These are phyloP conservation scores for Podila epigama DNA, from an alignment of 192 early-diverging fungal species.

Conservation along the genomic window DNA sequence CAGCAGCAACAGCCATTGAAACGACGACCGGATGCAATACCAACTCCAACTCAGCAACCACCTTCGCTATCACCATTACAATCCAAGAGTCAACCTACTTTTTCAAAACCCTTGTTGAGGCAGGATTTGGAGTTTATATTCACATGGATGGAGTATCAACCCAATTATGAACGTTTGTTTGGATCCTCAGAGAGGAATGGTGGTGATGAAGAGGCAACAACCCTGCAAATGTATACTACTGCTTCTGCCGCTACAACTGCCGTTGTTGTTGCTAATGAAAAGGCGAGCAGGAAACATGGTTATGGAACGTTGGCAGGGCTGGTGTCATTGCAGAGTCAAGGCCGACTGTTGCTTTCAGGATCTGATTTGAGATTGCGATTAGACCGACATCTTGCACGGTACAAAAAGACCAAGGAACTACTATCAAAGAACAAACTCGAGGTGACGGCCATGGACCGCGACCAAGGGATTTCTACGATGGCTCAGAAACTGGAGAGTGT, in stretches of 20 bases:
- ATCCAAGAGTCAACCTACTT: no score
- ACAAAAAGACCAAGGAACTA: neutral
- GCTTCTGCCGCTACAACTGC: neutral
- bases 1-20: no score
- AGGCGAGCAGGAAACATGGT: neutral
- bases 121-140: conserved; percentile 15
- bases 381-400: conserved; percentile 2
- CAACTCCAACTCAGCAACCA: no score
- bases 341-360: conserved; percentile 1
- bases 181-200: no score
- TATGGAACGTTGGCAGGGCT: conserved; percentile 2
- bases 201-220: no score
- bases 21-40: no score
- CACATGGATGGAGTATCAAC: conserved; percentile 7
- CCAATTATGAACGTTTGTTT: no score
- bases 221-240: no score
- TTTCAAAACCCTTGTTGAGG: neutral
- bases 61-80: no score
- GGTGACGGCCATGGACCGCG: conserved; percentile 2
- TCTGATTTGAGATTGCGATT: conserved; percentile 5
- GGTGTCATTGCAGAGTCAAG: conserved; percentile 6
- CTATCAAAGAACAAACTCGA: neutral
- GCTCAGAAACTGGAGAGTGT: conserved; percentile 9
- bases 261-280: neutral
- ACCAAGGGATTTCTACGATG: conserved; percentile 7